phyloP scores from a whole-genome alignment of 2,329 filamentous ascomycete genomes.

The Kalmusia sp. region DNA sequence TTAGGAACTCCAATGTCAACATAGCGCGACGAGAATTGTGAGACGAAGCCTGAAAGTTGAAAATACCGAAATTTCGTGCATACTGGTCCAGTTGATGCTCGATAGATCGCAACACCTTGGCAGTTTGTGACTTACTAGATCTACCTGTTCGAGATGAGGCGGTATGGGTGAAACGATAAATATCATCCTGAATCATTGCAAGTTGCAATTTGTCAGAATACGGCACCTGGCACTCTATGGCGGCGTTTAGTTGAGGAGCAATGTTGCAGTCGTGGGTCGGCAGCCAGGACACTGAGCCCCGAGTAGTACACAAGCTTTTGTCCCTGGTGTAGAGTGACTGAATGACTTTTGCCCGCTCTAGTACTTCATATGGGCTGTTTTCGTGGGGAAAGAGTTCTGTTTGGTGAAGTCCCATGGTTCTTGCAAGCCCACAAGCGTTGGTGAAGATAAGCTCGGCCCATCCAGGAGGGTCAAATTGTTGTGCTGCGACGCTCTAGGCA shows the following conservation, averaged over 20 bases:
- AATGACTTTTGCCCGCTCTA: conserved; percentile 4
- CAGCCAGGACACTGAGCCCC: conserved; percentile 2
- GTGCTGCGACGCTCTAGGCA: neutral
- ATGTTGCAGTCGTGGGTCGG: conserved; percentile 5
- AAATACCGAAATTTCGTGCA: neutral
- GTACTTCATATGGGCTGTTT: neutral
- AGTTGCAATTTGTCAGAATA: neutral
- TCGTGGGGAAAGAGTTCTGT: neutral
- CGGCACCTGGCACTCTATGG: neutral
- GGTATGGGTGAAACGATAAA: neutral
- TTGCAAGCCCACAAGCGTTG: conserved; percentile 4
- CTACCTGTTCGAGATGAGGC: neutral
- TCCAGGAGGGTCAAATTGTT: conserved; percentile 5
- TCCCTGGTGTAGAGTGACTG: conserved; percentile 1
- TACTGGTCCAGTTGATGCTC: conserved; percentile 3
- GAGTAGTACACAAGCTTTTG: conserved; percentile 5
- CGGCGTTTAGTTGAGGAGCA: neutral
- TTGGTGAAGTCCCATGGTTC: conserved; percentile 8
- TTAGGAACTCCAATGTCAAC: conserved; percentile 1
- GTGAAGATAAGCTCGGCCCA: conserved; percentile 6
- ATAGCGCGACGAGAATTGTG: neutral
- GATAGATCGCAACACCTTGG: neutral
- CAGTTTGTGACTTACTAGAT: neutral
- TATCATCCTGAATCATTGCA: conserved; percentile 5
- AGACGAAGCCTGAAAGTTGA: neutral